Percentiles rank a stretch among this genome's conserved stretches.
phyloP scores from a whole-genome alignment of 164 flowering plant genomes.

The Piper longum region DNA sequence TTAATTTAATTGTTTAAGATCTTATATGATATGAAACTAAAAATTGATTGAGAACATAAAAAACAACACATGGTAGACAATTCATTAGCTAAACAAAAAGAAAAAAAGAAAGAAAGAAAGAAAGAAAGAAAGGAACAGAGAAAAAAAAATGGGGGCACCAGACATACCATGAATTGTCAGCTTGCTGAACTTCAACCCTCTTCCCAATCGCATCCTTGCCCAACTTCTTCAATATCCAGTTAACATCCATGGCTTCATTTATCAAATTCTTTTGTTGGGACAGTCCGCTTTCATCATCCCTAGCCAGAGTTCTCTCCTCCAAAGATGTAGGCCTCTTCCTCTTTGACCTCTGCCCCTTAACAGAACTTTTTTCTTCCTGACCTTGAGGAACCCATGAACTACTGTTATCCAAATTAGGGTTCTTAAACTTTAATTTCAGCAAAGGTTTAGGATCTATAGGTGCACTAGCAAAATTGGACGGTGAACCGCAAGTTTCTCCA shows the following conservation, averaged over 20 bases:
- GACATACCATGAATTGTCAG: slow-evolving; percentile 82
- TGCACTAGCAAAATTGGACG: slow-evolving; percentile 19
- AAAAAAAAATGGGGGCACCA: background rate
- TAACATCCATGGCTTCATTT: slow-evolving; percentile 71
- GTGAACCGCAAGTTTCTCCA: slow-evolving; percentile 17
- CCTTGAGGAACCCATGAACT: slow-evolving; percentile 30
- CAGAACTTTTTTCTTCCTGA: slow-evolving; percentile 57
- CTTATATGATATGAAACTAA: too few relatives aligned
- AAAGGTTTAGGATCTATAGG: slow-evolving; percentile 57
- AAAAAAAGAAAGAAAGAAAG: background rate
- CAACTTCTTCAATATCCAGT: slow-evolving; percentile 84
- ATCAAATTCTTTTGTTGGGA: slow-evolving; percentile 28
- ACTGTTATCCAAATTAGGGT: slow-evolving; percentile 39
- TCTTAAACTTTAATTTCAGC: slow-evolving; percentile 72
- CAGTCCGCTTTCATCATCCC: slow-evolving; percentile 32
- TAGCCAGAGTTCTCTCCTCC: slow-evolving; percentile 25
- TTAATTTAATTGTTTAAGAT: background rate
- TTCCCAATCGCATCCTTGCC: slow-evolving; percentile 96
- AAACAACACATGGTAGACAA: background rate
- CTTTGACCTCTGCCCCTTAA: slow-evolving; percentile 94
- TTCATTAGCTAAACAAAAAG: background rate
- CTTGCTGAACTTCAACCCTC: slow-evolving; percentile 80
- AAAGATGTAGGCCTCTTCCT: slow-evolving; percentile 66
- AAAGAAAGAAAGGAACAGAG: background rate
- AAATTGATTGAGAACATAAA: too few relatives aligned